phyloP scores from a whole-genome alignment of 371 early-diverging fungal genomes.

The Mucor racemosus region DNA sequence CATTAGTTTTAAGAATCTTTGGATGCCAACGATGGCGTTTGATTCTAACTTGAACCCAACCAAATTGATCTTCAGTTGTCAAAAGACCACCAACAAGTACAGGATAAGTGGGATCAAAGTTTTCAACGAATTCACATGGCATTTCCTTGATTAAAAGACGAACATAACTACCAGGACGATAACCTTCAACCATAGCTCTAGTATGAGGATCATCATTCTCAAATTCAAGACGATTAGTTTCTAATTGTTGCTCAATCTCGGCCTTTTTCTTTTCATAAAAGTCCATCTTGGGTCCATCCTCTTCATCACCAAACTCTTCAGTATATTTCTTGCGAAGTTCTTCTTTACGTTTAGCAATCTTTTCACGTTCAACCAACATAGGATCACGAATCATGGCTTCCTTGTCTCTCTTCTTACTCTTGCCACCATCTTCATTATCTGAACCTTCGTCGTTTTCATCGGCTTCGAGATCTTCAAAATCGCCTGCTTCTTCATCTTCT shows the following conservation, averaged over 20 bases:
- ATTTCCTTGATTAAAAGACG: slow-evolving; percentile 86
- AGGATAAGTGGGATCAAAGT: slow-evolving; percentile 89
- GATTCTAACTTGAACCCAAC: slow-evolving; percentile 93
- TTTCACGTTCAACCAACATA: slow-evolving; percentile 59
- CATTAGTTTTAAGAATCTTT: slow-evolving; percentile 96
- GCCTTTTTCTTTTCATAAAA: slow-evolving; percentile 91
- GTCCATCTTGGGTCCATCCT: slow-evolving; percentile 70
- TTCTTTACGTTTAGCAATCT: slow-evolving; percentile 84
- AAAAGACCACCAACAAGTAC: slow-evolving; percentile 91
- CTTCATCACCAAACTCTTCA: slow-evolving; percentile 84
- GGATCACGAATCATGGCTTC: slow-evolving; percentile 42
- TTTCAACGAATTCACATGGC: slow-evolving; percentile 92
- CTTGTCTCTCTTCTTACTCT: slow-evolving; percentile 29
- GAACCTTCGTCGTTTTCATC: slow-evolving; percentile 48
- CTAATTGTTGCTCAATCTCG: slow-evolving; percentile 80
- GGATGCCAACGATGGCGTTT: slow-evolving; percentile 98
- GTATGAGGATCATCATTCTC: slow-evolving; percentile 78
- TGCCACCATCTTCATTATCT: slow-evolving; percentile 26
- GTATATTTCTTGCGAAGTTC: slow-evolving; percentile 91
- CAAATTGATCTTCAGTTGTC: slow-evolving; percentile 87
- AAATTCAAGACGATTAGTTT: slow-evolving; percentile 86
- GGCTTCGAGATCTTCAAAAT: slow-evolving; percentile 92
- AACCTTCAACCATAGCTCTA: slow-evolving; percentile 84
- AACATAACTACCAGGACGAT: slow-evolving; percentile 92
- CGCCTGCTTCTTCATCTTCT: slow-evolving; percentile 77